Conservation (phyloP, 2,329 filamentous ascomycete species). For the Sporothrix brunneoviolacea region DNA sequence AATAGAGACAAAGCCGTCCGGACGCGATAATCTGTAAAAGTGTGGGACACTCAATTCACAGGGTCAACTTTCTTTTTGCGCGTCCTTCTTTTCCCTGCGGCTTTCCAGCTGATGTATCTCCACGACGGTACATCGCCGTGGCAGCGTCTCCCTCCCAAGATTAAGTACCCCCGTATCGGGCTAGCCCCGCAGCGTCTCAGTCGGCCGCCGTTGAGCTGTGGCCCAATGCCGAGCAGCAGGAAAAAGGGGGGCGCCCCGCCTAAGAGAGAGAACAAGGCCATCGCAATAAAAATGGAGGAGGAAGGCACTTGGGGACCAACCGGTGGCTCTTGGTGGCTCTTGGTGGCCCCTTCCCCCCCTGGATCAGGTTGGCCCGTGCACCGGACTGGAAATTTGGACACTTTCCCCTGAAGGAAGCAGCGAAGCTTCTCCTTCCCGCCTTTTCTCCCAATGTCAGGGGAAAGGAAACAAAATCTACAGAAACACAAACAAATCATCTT, state of each 20-base stretch:
- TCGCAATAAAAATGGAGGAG: conserved; percentile 8
- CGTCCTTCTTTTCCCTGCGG: too few relatives aligned
- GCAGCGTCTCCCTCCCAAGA: not conserved
- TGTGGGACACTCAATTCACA: too few relatives aligned
- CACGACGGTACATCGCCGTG: not conserved
- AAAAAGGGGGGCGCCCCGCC: conserved; percentile 5
- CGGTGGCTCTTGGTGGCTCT: too few relatives aligned
- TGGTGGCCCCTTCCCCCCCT: conserved; percentile 19
- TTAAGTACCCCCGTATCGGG: not conserved
- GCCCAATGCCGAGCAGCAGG: conserved; percentile 1
- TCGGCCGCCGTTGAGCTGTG: conserved; percentile 5
- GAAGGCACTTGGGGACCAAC: conserved; percentile 11
- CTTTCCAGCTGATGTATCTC: too few relatives aligned
- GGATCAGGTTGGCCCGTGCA: conserved; percentile 21
- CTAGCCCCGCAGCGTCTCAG: conserved; percentile 5
- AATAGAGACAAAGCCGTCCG: too few relatives aligned
- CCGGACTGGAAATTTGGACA: conserved; percentile 22
- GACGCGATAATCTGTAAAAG: too few relatives aligned
- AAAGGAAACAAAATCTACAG: conserved; percentile 12
- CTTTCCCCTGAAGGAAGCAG: conserved; percentile 17
- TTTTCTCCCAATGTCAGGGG: conserved; percentile 14
- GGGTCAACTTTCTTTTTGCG: too few relatives aligned
- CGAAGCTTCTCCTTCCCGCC: conserved; percentile 19
- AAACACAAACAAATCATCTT: conserved; percentile 16
- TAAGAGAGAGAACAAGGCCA: conserved; percentile 3